Evolutionary conservation across 352 stramenopile genomes (phyloP).

Genomic region (Phytophthora pluvialis): DNA sequence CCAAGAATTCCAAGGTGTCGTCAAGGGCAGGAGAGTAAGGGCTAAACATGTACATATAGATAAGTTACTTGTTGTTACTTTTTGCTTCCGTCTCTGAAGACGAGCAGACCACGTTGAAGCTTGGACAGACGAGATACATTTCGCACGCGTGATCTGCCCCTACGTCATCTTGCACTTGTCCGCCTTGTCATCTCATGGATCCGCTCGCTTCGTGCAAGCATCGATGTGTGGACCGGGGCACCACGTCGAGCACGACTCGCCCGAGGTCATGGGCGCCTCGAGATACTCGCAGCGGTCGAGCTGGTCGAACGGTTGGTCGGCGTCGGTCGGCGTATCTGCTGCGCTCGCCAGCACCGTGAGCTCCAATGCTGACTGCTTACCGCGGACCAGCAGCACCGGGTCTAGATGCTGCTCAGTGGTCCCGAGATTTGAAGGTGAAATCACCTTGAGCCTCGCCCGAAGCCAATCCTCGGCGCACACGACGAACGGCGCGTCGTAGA

Average conservation of each 20-base stretch:
- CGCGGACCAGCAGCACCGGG: slow-evolving; percentile 36
- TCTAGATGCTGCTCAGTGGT: background rate
- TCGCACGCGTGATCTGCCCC: background rate
- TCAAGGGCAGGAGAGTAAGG: too few species aligned
- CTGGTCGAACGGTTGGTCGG: slow-evolving; percentile 4
- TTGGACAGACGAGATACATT: background rate
- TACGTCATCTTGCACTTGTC: slow-evolving; percentile 19
- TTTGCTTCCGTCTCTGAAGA: background rate
- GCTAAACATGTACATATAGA: too few species aligned
- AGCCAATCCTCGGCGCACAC: slow-evolving; percentile 46
- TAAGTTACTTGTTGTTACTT: too few species aligned
- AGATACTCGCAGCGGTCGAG: slow-evolving; percentile 42
- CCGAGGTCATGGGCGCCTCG: slow-evolving; percentile 45
- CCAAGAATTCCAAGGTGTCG: background rate
- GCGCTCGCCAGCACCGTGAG: slow-evolving; percentile 22
- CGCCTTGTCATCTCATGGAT: slow-evolving; percentile 17
- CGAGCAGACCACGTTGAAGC: background rate
- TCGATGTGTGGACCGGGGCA: slow-evolving; percentile 20
- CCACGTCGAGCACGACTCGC: slow-evolving; percentile 20
- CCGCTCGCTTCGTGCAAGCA: slow-evolving; percentile 21
- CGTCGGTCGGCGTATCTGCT: background rate
- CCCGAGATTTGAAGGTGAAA: background rate
- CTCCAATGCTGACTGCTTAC: slow-evolving; percentile 29
- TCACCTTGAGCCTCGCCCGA: slow-evolving; percentile 13
- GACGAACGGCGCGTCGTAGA: slow-evolving; percentile 38